A percentile compares a stretch with the other conserved stretches of the same genome.
phyloP scores from a whole-genome alignment of 1,139 yeast genomes.

The Blastobotrys malaysiensis region DNA sequence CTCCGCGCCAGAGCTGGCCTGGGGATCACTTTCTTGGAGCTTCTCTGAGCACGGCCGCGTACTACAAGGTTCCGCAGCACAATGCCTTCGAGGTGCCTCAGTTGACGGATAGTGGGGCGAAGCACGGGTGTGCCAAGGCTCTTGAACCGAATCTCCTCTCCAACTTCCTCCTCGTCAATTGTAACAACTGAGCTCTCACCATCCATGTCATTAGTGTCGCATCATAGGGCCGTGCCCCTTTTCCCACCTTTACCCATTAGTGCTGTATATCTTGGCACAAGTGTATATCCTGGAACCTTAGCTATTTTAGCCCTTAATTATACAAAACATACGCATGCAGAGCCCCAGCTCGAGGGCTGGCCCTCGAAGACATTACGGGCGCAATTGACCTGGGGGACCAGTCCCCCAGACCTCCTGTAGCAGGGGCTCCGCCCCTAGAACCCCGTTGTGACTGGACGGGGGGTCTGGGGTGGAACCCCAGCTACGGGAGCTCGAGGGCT shows the following conservation, averaged over 20 bases:
- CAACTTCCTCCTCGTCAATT: not conserved
- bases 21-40: not conserved
- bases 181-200: not conserved
- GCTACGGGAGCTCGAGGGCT: slow-evolving; percentile 11
- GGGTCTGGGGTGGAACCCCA: too few species aligned
- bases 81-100: slow-evolving; percentile 23
- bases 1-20: not conserved
- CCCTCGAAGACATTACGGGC: slow-evolving; percentile 10
- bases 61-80: slow-evolving; percentile 18
- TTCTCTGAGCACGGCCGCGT: not conserved
- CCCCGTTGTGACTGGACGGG: too few species aligned
- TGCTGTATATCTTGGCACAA: not conserved
- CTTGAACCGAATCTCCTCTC: not conserved
- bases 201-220: not conserved
- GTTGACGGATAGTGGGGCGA: slow-evolving; percentile 16
- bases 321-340: not conserved
- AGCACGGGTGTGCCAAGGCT: slow-evolving; percentile 15
- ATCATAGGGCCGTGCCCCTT: not conserved
- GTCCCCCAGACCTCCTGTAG: too few species aligned
- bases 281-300: not conserved
- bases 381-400: too few species aligned
- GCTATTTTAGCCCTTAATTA: not conserved
- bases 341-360: slow-evolving; percentile 13
- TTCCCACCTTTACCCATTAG: slow-evolving; percentile 15
- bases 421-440: too few species aligned